Conservation (phyloP, 192 early-diverging fungal species). For the Gonapodya sp. region DNA sequence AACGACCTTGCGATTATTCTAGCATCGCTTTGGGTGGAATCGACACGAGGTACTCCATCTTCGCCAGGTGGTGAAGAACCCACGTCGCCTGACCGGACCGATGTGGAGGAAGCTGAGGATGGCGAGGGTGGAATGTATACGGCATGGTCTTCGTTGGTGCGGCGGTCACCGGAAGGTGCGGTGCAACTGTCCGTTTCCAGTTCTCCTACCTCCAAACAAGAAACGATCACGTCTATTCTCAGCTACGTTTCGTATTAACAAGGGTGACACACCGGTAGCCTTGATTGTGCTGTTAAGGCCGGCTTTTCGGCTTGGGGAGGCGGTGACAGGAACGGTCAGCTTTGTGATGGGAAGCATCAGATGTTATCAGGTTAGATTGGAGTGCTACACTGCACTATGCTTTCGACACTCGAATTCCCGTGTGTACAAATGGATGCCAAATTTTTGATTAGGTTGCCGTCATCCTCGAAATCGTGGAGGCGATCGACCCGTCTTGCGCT, state of each 20-base stretch:
- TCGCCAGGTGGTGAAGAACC: background rate
- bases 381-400: background rate
- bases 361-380: background rate
- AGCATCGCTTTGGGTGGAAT: background rate
- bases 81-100: background rate
- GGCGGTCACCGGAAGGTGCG: background rate
- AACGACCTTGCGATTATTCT: too few species aligned
- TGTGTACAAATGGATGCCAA: background rate
- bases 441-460: background rate
- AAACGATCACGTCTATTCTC: background rate
- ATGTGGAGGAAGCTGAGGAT: background rate
- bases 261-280: background rate
- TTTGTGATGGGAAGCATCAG: background rate
- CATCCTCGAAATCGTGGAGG: conserved; percentile 1
- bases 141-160: background rate
- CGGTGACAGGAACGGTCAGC: background rate
- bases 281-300: background rate
- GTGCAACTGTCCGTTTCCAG: background rate
- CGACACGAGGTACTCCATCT: background rate
- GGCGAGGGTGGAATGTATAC: background rate
- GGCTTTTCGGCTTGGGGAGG: conserved; percentile 2
- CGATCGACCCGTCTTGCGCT: background rate
- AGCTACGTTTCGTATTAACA: background rate
- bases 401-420: too few species aligned
- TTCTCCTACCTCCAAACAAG: background rate